These are phyloP conservation scores for Hypoxylon sp. DNA, from an alignment of 2,329 filamentous ascomycete genomes.

Conservation along the genomic window DNA sequence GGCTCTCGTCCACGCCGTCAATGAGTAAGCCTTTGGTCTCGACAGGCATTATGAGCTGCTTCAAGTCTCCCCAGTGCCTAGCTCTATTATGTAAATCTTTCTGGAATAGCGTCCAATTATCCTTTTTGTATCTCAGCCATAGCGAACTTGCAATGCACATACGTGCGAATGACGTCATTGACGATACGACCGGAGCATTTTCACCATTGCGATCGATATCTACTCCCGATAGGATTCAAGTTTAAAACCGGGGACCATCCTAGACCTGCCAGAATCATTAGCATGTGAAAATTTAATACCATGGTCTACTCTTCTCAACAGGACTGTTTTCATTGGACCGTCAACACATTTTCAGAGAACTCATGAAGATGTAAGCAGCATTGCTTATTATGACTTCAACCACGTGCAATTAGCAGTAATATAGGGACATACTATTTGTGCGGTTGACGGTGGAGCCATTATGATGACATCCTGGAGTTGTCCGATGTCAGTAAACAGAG, in stretches of 20 bases:
- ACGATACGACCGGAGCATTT: constrained; percentile 16
- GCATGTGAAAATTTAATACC: constrained; percentile 7
- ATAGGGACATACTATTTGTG: no score
- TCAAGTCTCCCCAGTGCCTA: constrained; percentile 6
- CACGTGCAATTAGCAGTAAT: no score
- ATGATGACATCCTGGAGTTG: no score
- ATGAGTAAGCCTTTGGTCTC: constrained; percentile 20
- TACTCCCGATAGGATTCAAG: background rate
- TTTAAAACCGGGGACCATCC: constrained; percentile 15
- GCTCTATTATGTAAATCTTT: background rate
- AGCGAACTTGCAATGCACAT: background rate
- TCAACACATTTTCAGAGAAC: no score
- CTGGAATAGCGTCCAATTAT: constrained; percentile 1
- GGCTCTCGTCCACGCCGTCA: constrained; percentile 14
- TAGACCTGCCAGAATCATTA: background rate
- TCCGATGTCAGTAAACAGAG: no score
- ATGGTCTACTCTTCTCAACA: background rate
- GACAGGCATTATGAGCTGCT: constrained; percentile 14
- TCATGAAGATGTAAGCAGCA: no score
- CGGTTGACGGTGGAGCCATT: no score
- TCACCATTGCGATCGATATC: constrained; percentile 7
- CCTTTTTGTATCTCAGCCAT: constrained; percentile 18
- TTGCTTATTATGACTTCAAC: no score
- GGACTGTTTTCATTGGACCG: background rate
- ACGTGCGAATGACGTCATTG: constrained; percentile 20